Conservation (phyloP, 352 stramenopile species). For the Phytopythium vexans region DNA sequence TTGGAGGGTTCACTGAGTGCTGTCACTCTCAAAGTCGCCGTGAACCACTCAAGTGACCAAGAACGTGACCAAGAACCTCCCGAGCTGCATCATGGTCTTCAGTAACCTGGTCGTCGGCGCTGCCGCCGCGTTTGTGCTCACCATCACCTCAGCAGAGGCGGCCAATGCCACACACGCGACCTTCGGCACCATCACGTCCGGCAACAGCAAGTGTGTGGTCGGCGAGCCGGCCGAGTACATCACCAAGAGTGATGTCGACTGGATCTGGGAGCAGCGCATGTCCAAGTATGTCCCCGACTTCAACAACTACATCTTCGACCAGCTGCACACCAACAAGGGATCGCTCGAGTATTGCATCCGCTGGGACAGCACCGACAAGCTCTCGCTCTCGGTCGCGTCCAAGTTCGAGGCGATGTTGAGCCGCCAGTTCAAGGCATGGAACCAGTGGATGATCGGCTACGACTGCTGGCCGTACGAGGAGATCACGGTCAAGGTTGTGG, state of each 20-base stretch:
- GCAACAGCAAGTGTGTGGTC: constrained; percentile 3
- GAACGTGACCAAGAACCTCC: no score
- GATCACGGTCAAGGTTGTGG: constrained; percentile 40
- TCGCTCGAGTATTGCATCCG: constrained; percentile 43
- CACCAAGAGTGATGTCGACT: constrained; percentile 5
- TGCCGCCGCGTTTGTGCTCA: no score
- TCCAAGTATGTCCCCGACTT: constrained; percentile 17
- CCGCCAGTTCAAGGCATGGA: constrained; percentile 19
- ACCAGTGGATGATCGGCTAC: constrained; percentile 23
- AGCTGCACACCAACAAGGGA: constrained; percentile 27
- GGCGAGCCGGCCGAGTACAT: constrained; percentile 8
- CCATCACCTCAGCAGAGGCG: no score
- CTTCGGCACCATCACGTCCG: constrained; percentile 4
- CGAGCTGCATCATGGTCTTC: no score
- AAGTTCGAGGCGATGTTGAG: constrained; percentile 50
- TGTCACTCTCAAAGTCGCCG: no score
- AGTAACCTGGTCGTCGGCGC: no score
- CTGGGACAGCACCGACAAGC: constrained; percentile 43
- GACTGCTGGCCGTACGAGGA: constrained; percentile 34
- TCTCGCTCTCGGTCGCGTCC: constrained; percentile 29
- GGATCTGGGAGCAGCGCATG: constrained; percentile 18
- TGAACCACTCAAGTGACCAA: no score
- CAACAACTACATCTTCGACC: constrained; percentile 45
- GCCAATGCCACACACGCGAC: no score
- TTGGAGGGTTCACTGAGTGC: no score